A percentile compares a stretch with the other conserved stretches of the same genome.
Conservation (phyloP, 441 rosid species). For the Breynia disticha region DNA sequence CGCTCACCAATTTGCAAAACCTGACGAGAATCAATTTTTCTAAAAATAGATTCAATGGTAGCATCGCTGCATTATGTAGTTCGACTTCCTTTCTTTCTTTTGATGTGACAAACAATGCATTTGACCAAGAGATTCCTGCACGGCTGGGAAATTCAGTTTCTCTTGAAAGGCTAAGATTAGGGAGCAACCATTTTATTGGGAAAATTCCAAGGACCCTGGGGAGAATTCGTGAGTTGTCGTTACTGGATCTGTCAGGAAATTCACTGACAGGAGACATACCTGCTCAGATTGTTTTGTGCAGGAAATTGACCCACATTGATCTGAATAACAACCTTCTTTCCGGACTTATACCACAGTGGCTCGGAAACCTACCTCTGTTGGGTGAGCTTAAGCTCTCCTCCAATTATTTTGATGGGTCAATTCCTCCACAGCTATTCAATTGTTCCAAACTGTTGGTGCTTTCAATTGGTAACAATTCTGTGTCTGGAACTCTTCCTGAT, state of each 20-base stretch:
- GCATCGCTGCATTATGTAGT: slow-evolving; percentile 51
- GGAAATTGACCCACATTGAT: slow-evolving; percentile 60
- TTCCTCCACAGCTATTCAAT: slow-evolving; percentile 52
- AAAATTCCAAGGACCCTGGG: slow-evolving; percentile 70
- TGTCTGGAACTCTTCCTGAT: slow-evolving; percentile 48
- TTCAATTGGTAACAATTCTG: slow-evolving; percentile 47
- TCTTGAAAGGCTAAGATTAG: slow-evolving; percentile 71
- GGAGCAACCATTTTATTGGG: slow-evolving; percentile 55
- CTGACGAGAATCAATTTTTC: slow-evolving; percentile 71
- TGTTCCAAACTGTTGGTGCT: slow-evolving; percentile 58
- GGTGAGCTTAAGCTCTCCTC: slow-evolving; percentile 74
- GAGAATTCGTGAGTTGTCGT: slow-evolving; percentile 41
- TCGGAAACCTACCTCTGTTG: slow-evolving; percentile 43
- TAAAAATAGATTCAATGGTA: slow-evolving; percentile 53
- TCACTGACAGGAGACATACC: slow-evolving; percentile 55
- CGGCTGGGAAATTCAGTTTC: slow-evolving; percentile 55
- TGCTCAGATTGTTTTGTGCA: slow-evolving; percentile 50
- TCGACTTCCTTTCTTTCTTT: slow-evolving; percentile 60
- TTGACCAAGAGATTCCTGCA: slow-evolving; percentile 53
- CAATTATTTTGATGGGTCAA: slow-evolving; percentile 46
- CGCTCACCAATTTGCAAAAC: slow-evolving; percentile 43
- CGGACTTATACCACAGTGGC: slow-evolving; percentile 59
- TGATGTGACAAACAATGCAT: slow-evolving; percentile 62
- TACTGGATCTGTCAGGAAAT: slow-evolving; percentile 66
- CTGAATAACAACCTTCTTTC: slow-evolving; percentile 63